Conservation (phyloP, 2,329 filamentous ascomycete species). For the Beauveria scarabaeidicola region DNA sequence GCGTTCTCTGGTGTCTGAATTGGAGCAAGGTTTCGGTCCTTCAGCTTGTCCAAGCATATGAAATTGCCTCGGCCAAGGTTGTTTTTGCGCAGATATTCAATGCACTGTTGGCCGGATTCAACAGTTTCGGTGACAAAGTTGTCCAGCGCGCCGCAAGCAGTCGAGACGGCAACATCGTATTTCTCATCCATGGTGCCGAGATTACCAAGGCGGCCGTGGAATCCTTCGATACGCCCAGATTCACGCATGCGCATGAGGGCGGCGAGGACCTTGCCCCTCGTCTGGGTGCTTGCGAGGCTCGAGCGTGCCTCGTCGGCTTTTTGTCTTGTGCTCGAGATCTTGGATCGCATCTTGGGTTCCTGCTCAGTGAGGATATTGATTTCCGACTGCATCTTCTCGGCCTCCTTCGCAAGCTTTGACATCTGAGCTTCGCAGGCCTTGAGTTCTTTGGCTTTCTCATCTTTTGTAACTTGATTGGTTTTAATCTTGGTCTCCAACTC, state of each 20-base stretch:
- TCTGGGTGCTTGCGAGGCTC: constrained; percentile 82
- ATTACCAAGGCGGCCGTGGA: constrained; percentile 90
- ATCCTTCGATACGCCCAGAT: constrained; percentile 92
- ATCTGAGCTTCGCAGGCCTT: constrained; percentile 68
- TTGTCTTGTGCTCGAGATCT: constrained; percentile 81
- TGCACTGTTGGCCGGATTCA: constrained; percentile 93
- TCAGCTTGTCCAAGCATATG: constrained; percentile 85
- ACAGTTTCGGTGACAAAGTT: constrained; percentile 97
- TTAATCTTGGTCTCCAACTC: constrained; percentile 75
- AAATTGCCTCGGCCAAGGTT: constrained; percentile 95
- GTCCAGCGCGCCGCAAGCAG: constrained; percentile 82
- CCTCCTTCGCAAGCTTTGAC: constrained; percentile 63
- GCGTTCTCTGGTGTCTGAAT: constrained; percentile 89
- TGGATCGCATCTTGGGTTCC: constrained; percentile 73
- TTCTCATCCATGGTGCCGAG: constrained; percentile 86
- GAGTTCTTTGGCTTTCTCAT: constrained; percentile 64
- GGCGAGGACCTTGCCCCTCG: constrained; percentile 83
- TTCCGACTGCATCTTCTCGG: constrained; percentile 61
- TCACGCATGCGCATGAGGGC: constrained; percentile 92
- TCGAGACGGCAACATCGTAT: constrained; percentile 97
- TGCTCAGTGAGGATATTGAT: constrained; percentile 63
- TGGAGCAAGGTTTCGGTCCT: constrained; percentile 64
- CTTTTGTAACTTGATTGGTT: constrained; percentile 61
- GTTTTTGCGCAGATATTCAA: constrained; percentile 94
- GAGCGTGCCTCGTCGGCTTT: constrained; percentile 94